These are phyloP conservation scores for Globisporangium splendens DNA, from an alignment of 352 stramenopile species.

Conservation along the genomic window DNA sequence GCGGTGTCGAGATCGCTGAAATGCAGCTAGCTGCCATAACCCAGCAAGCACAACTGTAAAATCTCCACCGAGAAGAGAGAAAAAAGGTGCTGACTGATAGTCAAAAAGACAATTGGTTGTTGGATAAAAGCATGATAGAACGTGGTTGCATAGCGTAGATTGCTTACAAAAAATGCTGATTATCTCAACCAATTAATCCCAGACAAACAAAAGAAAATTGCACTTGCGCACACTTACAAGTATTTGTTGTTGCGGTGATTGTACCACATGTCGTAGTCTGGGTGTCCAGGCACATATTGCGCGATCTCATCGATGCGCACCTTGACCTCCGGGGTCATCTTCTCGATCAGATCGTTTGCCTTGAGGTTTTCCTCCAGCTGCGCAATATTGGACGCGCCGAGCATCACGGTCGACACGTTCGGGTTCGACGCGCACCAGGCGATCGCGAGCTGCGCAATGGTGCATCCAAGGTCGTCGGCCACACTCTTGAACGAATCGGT, in stretches of 20 bases:
- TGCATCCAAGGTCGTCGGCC: constrained; percentile 62
- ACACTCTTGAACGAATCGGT: constrained; percentile 38
- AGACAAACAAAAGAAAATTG: no score
- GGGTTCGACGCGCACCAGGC: constrained; percentile 49
- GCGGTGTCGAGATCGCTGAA: no score
- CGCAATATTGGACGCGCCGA: constrained; percentile 48
- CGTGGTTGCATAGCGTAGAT: no score
- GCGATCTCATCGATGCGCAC: constrained; percentile 66
- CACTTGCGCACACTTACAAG: constrained; percentile 25
- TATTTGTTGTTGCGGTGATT: constrained; percentile 30
- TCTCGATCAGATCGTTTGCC: constrained; percentile 51
- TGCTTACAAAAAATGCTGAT: no score
- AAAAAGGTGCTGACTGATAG: no score
- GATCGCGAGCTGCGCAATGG: constrained; percentile 46
- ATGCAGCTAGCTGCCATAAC: no score
- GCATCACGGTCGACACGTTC: constrained; percentile 50
- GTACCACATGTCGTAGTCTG: constrained; percentile 22
- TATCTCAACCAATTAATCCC: no score
- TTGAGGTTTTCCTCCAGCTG: constrained; percentile 80
- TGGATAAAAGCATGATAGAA: no score
- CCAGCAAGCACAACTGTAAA: no score
- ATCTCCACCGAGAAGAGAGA: no score
- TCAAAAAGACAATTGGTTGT: no score
- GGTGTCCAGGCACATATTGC: constrained; percentile 33
- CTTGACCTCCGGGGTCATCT: constrained; percentile 68